Evolutionary conservation across 306 rosid species (phyloP).

Genomic region (Hylodesmum podocarpum): DNA sequence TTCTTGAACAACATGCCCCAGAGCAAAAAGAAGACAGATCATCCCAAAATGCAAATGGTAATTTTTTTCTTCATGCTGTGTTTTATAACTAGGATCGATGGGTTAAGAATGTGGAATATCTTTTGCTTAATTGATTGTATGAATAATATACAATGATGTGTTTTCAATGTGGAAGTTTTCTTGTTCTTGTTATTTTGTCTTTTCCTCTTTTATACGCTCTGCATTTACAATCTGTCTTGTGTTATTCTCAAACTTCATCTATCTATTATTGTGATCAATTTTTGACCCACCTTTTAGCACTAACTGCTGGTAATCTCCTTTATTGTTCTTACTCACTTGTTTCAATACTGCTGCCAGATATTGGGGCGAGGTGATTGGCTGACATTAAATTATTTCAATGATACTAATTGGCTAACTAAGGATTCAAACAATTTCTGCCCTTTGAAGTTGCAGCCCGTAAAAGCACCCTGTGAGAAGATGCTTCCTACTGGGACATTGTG

Average conservation of each 20-base stretch:
- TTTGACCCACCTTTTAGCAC: background rate
- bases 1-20: slow-evolving; percentile 61
- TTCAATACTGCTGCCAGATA: slow-evolving; percentile 67
- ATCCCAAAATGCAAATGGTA: slow-evolving; percentile 47
- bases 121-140: slow-evolving; percentile 2
- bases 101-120: slow-evolving; percentile 14
- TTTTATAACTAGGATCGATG: slow-evolving; percentile 15
- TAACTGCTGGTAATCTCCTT: slow-evolving; percentile 3
- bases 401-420: slow-evolving; percentile 60
- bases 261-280: background rate
- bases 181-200: background rate
- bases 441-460: slow-evolving; percentile 61
- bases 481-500: slow-evolving; percentile 37
- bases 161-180: background rate
- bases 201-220: background rate
- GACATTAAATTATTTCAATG: slow-evolving; percentile 45
- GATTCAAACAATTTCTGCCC: slow-evolving; percentile 60
- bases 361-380: slow-evolving; percentile 72
- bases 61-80: background rate
- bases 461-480: slow-evolving; percentile 53
- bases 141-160: background rate
- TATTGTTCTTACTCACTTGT: slow-evolving; percentile 16
- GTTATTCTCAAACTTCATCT: slow-evolving; percentile 2
- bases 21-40: slow-evolving; percentile 51
- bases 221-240: background rate